Evolutionary conservation across 164 flowering plant genomes (phyloP).

Genomic region (Platanus orientalis): DNA sequence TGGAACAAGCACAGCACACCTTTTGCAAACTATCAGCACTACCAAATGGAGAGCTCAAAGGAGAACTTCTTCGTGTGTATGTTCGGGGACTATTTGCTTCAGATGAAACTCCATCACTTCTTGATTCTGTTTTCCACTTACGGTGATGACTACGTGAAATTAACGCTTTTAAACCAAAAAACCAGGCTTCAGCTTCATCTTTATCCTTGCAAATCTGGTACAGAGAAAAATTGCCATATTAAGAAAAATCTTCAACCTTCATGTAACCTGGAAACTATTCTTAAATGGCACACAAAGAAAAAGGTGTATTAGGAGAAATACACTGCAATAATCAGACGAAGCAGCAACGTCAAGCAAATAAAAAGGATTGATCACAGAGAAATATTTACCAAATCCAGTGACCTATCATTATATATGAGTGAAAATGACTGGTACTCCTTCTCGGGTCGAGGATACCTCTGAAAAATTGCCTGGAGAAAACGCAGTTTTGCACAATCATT

Average conservation of each 20-base stretch:
- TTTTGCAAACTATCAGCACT: conserved; percentile 74
- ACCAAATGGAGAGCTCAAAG: conserved; percentile 87
- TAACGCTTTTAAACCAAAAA: conserved; percentile 93
- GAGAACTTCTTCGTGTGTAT: conserved; percentile 90
- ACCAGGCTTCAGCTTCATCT: conserved; percentile 99
- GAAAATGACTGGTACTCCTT: conserved; percentile 97
- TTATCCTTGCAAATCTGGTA: conserved; percentile 96
- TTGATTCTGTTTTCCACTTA: conserved; percentile 92
- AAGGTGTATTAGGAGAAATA: neutral
- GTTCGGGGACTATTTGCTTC: conserved; percentile 94
- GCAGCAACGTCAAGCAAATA: neutral
- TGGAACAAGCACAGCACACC: conserved; percentile 37
- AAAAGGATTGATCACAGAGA: neutral
- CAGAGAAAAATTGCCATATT: conserved; percentile 7
- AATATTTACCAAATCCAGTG: conserved; percentile 74
- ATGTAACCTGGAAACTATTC: neutral
- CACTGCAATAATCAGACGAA: neutral
- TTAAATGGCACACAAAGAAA: neutral
- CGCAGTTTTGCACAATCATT: conserved; percentile 9
- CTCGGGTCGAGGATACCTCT: conserved; percentile 94
- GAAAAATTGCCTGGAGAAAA: conserved; percentile 77
- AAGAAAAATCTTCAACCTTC: conserved; percentile 1
- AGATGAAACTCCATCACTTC: conserved; percentile 93
- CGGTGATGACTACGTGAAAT: conserved; percentile 81
- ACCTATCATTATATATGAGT: conserved; percentile 81